Base-by-base conservation (phyloP, 768 basidiomycete genomes). In the Rhizopogon vinicolor region DNA sequence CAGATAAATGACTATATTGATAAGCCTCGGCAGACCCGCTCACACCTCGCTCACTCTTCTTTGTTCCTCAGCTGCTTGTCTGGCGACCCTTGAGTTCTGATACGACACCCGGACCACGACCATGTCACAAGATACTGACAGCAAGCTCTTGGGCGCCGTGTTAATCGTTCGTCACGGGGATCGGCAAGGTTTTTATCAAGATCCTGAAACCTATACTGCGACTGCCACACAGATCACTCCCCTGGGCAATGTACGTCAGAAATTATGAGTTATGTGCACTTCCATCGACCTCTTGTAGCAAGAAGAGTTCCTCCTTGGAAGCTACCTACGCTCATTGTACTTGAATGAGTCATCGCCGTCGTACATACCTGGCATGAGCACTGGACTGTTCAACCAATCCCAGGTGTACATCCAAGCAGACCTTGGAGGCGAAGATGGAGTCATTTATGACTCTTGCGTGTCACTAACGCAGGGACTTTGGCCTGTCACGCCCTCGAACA, bases 391-490 rank as follows among this genome's bases (percentile, higher is more conserved):
- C 63, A 56, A 74, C 42, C 67, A 70, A 46, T 65, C 62, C 51
- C 74, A 79, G 62, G 70, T 80, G 56, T 63, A 65, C 35, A 76
- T 84, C 50, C 79, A 78, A 16, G 87, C 89, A 1, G 87, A 90
- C 66, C 81, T 79, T 28, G 85, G 85, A 6, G 86, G 82, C 16
- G 88, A 91, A 69, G 80, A 78, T 16, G 80, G 76, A 37, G 84
- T 86, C n/a, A 83, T 85, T 42, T 76, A 76, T 57, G 82, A 88
- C 61, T 84, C 85, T 5, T 84, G 87, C 9, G 70, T 80, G 25
- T 85, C 89, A 0, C 68, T 90, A 50, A 68, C 85, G 9, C 89
- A 91, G 65, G 89, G 88, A 12, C 64, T 91, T 43, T 86, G 79
- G 71, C 88, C 87, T 2, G 68, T 72, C 2, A 80, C 76, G 5